Conservation (phyloP, 164 flowering plant genomes). For the Magnolia sinica region DNA sequence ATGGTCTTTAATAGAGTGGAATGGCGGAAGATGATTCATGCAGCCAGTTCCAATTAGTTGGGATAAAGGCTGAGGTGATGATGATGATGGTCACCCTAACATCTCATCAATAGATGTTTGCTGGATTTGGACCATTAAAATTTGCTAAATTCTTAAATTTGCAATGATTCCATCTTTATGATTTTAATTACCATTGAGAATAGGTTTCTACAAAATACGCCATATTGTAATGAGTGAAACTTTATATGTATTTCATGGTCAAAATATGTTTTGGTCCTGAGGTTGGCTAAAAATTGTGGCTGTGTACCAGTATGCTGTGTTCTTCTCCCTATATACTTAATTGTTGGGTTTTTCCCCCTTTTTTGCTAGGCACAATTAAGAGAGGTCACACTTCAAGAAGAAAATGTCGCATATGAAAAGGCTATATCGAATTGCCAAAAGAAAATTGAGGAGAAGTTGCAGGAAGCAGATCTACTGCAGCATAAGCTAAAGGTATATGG, state of each 20-base stretch:
- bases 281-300: background rate
- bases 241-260: background rate
- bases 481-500: conserved; percentile 53
- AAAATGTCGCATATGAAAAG: conserved; percentile 75
- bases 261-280: background rate
- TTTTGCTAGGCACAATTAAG: conserved; percentile 60
- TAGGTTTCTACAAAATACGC: no score
- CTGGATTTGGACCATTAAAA: no score
- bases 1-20: no score
- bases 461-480: conserved; percentile 55
- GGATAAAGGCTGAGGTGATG: no score
- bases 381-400: conserved; percentile 71
- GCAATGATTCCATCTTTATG: no score
- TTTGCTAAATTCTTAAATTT: no score
- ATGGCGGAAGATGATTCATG: no score
- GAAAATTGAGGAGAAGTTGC: conserved; percentile 75
- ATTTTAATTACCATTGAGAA: no score
- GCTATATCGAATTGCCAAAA: conserved; percentile 64
- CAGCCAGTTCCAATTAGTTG: no score
- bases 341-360: background rate
- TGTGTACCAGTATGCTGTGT: background rate
- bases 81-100: no score
- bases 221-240: no score
- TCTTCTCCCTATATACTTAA: background rate
- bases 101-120: no score